Percentiles rank a stretch among this genome's conserved stretches.
Evolutionary conservation across 495 filamentous ascomycete genomes (phyloP).

Genomic region (Pseudotulostoma volvatum): DNA sequence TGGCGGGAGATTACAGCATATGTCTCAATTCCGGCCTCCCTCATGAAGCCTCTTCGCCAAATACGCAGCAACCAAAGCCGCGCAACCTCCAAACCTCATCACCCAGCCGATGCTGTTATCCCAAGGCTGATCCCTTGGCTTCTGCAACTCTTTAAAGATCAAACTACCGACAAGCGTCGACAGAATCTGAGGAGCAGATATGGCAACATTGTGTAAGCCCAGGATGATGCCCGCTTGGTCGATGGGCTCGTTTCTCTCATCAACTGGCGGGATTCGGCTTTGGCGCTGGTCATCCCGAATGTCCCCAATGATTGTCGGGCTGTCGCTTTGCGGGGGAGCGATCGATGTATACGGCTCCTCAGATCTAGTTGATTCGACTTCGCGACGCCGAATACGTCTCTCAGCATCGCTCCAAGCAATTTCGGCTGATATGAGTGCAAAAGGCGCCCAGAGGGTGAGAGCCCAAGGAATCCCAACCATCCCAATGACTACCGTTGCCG

Average conservation of each 20-base stretch:
- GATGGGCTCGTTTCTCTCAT: constrained; percentile 25
- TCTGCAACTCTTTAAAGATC: constrained; percentile 69
- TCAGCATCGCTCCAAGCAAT: constrained; percentile 62
- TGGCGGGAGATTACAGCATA: no score
- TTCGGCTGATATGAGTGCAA: constrained; percentile 79
- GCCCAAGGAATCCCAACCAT: constrained; percentile 80
- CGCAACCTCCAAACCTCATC: constrained; percentile 60
- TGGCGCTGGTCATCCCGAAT: no score
- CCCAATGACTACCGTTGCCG: constrained; percentile 57
- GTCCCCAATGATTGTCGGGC: constrained; percentile 10
- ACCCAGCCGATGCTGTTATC: constrained; percentile 80
- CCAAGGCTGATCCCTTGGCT: constrained; percentile 61
- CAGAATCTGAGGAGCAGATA: constrained; percentile 75
- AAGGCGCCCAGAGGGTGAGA: constrained; percentile 78
- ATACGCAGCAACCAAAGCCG: constrained; percentile 61
- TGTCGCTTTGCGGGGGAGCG: constrained; percentile 10
- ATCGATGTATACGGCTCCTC: constrained; percentile 1
- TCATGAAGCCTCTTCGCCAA: constrained; percentile 34
- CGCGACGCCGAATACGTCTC: constrained; percentile 35
- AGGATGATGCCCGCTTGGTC: constrained; percentile 81
- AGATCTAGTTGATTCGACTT: constrained; percentile 8
- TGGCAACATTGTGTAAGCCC: constrained; percentile 82
- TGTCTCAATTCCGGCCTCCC: constrained; percentile 7
- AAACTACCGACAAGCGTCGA: constrained; percentile 65
- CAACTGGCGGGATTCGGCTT: constrained; percentile 1